Evolutionary conservation across 768 basidiomycete genomes (phyloP).

Genomic region (Boletus pseudopeckii): DNA sequence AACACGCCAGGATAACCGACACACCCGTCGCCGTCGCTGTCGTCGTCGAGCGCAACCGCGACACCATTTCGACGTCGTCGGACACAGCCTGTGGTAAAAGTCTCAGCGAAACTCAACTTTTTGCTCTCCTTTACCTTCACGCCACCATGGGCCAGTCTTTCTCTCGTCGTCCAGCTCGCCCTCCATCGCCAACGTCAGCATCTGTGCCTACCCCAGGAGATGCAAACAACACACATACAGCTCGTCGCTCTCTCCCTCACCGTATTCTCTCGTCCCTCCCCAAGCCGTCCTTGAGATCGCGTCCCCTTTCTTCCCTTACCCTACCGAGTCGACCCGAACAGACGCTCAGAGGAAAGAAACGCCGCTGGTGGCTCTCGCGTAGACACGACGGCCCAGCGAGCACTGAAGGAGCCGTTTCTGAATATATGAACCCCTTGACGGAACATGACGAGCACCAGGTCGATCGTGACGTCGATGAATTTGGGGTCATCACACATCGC

Average conservation of each 20-base stretch:
- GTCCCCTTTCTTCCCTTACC: slow-evolving; percentile 9
- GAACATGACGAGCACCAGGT: slow-evolving; percentile 29
- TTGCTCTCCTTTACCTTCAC: background rate
- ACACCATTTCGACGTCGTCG: slow-evolving; percentile 8
- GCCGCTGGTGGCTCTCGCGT: slow-evolving; percentile 24
- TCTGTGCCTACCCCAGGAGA: slow-evolving; percentile 10
- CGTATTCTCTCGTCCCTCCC: slow-evolving; percentile 35
- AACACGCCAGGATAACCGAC: slow-evolving; percentile 26
- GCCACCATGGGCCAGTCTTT: slow-evolving; percentile 31
- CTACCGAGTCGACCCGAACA: slow-evolving; percentile 23
- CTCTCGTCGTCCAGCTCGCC: slow-evolving; percentile 22
- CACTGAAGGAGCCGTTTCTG: slow-evolving; percentile 14
- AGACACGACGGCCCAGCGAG: slow-evolving; percentile 14
- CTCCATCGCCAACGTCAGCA: slow-evolving; percentile 5
- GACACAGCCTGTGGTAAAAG: background rate
- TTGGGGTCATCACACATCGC: slow-evolving; percentile 24
- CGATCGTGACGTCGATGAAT: slow-evolving; percentile 30
- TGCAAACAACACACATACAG: background rate
- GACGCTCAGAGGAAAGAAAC: slow-evolving; percentile 29
- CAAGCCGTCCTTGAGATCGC: slow-evolving; percentile 21
- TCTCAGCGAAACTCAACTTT: background rate
- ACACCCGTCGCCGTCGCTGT: background rate
- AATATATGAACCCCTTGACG: slow-evolving; percentile 11
- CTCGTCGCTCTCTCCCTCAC: slow-evolving; percentile 28
- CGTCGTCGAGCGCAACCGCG: slow-evolving; percentile 13